These are phyloP conservation scores for Xanthoceras sorbifolium DNA, from an alignment of 345 rosid genomes.

Conservation along the genomic window DNA sequence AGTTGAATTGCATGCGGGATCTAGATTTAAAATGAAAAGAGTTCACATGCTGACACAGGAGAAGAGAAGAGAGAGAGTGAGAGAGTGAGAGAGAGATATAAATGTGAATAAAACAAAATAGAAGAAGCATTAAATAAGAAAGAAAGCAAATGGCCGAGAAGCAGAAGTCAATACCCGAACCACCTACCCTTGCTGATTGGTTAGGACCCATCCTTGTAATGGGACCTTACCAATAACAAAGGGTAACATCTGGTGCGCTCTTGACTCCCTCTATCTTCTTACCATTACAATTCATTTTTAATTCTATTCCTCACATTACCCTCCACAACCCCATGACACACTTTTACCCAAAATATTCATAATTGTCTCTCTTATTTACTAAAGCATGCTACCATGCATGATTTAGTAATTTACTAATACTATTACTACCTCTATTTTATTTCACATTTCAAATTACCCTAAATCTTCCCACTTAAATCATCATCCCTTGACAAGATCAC, in stretches of 20 bases:
- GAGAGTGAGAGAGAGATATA: not conserved
- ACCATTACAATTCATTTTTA: not conserved
- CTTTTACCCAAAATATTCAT: not conserved
- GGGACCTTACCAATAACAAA: constrained; percentile 32
- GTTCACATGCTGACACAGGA: too few relatives aligned
- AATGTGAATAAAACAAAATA: not conserved
- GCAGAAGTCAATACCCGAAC: constrained; percentile 98
- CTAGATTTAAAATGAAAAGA: too few relatives aligned
- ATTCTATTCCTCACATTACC: not conserved
- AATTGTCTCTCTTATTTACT: constrained; percentile 30
- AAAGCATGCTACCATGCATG: not conserved
- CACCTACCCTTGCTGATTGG: constrained; percentile 51
- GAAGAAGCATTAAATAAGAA: constrained; percentile 23
- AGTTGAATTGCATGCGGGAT: too few relatives aligned
- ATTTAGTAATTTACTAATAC: too few relatives aligned
- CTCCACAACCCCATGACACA: not conserved
- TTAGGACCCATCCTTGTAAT: constrained; percentile 23
- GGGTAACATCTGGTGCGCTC: constrained; percentile 82
- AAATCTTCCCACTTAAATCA: constrained; percentile 29
- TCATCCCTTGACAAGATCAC: not conserved
- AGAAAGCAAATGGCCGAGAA: constrained; percentile 11
- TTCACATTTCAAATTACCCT: constrained; percentile 34
- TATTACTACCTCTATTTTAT: constrained; percentile 10
- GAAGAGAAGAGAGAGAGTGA: too few relatives aligned
- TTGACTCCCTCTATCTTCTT: constrained; percentile 61